A percentile compares a stretch with the other conserved stretches of the same genome.
These are phyloP conservation scores for Lophiostoma macrostomum DNA, from an alignment of 495 filamentous ascomycete species.

Conservation along the genomic window DNA sequence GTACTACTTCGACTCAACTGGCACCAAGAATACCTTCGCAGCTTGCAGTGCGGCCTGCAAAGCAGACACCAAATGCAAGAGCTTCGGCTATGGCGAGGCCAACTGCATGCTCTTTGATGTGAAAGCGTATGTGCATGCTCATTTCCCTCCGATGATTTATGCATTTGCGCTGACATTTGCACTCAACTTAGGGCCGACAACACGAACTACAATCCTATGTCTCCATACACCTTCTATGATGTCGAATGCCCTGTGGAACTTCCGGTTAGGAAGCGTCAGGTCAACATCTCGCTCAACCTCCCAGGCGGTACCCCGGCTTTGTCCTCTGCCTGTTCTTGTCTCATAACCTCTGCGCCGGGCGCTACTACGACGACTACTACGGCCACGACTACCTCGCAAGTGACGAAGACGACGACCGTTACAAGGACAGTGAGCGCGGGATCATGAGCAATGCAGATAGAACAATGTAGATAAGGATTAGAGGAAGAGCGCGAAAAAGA, in stretches of 20 bases:
- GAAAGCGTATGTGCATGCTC: constrained; percentile 16
- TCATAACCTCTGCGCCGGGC: constrained; percentile 14
- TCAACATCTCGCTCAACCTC: constrained; percentile 19
- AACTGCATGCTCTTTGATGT: constrained; percentile 32
- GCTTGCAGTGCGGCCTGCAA: constrained; percentile 27
- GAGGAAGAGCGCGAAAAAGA: too few relatives aligned
- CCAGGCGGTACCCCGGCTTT: constrained; percentile 2
- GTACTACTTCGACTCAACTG: constrained; percentile 30
- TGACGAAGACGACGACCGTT: constrained; percentile 21
- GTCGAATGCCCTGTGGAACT: constrained; percentile 19
- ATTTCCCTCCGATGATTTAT: background rate
- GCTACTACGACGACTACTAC: constrained; percentile 14
- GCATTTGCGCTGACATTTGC: background rate
- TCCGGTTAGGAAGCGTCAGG: constrained; percentile 26
- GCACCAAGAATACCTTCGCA: constrained; percentile 29
- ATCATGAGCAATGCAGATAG: too few relatives aligned
- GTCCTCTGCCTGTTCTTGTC: constrained; percentile 24
- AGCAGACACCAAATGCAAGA: constrained; percentile 26
- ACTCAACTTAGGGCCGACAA: constrained; percentile 15
- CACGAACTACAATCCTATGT: constrained; percentile 30
- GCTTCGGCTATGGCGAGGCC: constrained; percentile 29
- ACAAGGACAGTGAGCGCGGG: constrained; percentile 25
- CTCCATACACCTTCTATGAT: constrained; percentile 32
- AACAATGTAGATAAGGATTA: background rate
- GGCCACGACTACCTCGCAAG: background rate